phyloP scores from a whole-genome alignment of 345 rosid genomes.

The Gossypium ekmanianum region DNA sequence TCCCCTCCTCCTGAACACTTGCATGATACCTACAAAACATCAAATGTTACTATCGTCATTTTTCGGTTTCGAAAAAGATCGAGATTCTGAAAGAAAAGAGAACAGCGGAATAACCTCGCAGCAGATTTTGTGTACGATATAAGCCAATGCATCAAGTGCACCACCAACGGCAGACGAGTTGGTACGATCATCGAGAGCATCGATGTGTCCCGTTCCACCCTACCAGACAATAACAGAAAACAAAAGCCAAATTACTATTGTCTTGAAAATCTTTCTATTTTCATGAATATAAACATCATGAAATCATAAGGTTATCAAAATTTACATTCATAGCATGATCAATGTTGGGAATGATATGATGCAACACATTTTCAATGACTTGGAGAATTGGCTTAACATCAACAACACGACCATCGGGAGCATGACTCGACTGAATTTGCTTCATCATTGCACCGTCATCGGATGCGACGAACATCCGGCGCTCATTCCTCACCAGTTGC shows the following conservation, averaged over 20 bases:
- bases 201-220: constrained; percentile 23
- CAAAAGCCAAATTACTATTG: too few relatives aligned
- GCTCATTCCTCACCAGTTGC: constrained; percentile 17
- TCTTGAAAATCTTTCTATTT: not conserved
- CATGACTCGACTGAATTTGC: constrained; percentile 42
- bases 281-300: not conserved
- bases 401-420: constrained; percentile 42
- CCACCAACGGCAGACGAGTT: constrained; percentile 15
- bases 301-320: not conserved
- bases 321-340: constrained; percentile 30
- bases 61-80: too few relatives aligned
- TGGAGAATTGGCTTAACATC: constrained; percentile 34
- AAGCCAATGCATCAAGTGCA: constrained; percentile 27
- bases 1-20: constrained; percentile 47
- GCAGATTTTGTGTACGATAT: constrained; percentile 30
- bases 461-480: constrained; percentile 19
- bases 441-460: constrained; percentile 35
- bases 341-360: constrained; percentile 31
- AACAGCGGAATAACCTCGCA: constrained; percentile 33
- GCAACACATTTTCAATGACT: constrained; percentile 34
- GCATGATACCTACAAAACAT: constrained; percentile 35
- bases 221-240: not conserved
- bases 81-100: too few relatives aligned
- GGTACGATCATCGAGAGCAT: constrained; percentile 19
- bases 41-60: too few relatives aligned